phyloP scores from a whole-genome alignment of 179 eudicot species.

The Camellia oleifera region DNA sequence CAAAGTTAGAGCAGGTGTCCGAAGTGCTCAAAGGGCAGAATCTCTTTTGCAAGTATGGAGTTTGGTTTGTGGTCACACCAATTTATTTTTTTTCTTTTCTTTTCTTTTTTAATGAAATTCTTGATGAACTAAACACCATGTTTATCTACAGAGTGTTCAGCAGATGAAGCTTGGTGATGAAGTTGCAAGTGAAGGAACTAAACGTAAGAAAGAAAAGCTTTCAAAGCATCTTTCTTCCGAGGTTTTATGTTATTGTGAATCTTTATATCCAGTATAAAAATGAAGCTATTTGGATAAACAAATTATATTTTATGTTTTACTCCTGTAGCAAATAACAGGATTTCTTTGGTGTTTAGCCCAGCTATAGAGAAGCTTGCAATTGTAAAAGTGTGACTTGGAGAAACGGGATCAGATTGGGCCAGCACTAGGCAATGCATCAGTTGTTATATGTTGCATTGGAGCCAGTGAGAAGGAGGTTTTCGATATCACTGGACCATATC shows the following conservation, averaged over 20 bases:
- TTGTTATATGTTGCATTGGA: conserved; percentile 86
- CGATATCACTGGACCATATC: conserved; percentile 85
- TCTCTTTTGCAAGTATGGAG: conserved; percentile 62
- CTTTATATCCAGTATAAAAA: neutral
- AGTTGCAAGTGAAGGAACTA: conserved; percentile 30
- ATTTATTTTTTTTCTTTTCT: no score
- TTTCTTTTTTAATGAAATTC: neutral
- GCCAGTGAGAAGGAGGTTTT: conserved; percentile 90
- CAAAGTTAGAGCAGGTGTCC: conserved; percentile 81
- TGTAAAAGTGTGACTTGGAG: conserved; percentile 88
- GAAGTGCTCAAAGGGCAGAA: conserved; percentile 80
- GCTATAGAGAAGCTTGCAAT: conserved; percentile 93
- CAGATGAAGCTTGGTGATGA: conserved; percentile 56
- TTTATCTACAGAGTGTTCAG: conserved; percentile 53
- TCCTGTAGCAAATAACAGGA: conserved; percentile 35
- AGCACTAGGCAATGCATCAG: conserved; percentile 71
- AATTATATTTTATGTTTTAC: neutral
- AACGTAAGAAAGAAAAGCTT: conserved; percentile 43
- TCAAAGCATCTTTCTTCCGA: conserved; percentile 5
- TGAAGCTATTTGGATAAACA: neutral
- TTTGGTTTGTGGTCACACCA: neutral
- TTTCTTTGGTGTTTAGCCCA: conserved; percentile 87
- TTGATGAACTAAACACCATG: neutral
- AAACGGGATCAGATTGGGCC: conserved; percentile 52
- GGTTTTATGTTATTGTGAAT: neutral